Base-by-base conservation (phyloP, 805 yeast species). In the Cyberlindnera subsufficiens region DNA sequence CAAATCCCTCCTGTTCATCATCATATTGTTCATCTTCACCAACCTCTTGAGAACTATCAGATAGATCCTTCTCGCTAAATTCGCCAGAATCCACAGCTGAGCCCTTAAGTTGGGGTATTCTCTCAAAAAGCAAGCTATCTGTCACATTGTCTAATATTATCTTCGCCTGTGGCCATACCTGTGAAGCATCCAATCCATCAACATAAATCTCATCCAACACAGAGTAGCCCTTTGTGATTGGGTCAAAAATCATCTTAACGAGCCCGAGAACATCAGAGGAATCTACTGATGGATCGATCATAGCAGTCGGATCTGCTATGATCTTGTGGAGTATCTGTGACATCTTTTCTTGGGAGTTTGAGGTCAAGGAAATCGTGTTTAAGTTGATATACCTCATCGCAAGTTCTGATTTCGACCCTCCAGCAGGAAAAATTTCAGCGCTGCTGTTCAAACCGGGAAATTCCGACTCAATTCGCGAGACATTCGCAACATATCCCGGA, bases 101-200 rank as follows among this genome's bases (percentile, higher is more conserved):
- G 4, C 47, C 59, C 49, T 67, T 74, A 44, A 82, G 56, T 31
- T 65, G 68, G 2, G 80, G 80, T 35, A 87, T 74, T 40, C 72
- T 72, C 16, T 71, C 76, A 42, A 69, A 72, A 58, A 86, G 58
- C 30, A 88, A 63, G 35, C 72, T 70, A 38, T 82, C 88, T 22
- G 82, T 79, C 11, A 84, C 83, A 7, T 82, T 83, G 45, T 89
- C 96, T 32, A 88, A 67, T 16, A 91, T 82, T 66, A 91, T 74
- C 62, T 86, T 87, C 2, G 86, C 82, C 64, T 91, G 98, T 43
- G 91, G 95, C 88, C 91, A 91, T 0, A 93, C 89, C 59, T 91
- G 98, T 32, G 83, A 75, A 19, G 96, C 81, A 60, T 86, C 96
- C 42, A 91, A 68, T 1, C 96, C 98, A 38, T 89, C 95, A 13